Evolutionary conservation across 768 basidiomycete species (phyloP).

Genomic region (Mycena albidolilacea): DNA sequence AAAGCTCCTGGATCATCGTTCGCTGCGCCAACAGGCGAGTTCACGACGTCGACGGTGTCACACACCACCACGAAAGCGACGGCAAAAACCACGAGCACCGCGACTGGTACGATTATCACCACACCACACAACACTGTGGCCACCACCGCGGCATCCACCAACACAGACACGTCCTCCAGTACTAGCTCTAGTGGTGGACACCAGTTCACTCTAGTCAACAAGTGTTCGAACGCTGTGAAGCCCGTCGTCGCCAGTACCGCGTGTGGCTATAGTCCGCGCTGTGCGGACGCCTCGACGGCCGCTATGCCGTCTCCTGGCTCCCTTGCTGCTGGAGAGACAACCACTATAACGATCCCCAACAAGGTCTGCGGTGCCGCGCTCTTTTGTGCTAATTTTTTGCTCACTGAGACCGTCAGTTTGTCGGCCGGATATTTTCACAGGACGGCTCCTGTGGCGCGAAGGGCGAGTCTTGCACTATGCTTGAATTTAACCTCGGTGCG

Average conservation of each 20-base stretch:
- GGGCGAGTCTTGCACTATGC: conserved; percentile 36
- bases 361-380: neutral
- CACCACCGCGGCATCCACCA: conserved; percentile 3
- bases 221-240: conserved; percentile 32
- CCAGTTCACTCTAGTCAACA: conserved; percentile 32
- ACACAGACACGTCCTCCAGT: conserved; percentile 6
- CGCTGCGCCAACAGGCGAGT: neutral
- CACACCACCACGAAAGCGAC: neutral
- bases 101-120: conserved; percentile 11
- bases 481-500: conserved; percentile 37
- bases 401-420: conserved; percentile 20
- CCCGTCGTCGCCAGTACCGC: conserved; percentile 35
- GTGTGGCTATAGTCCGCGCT: conserved; percentile 37
- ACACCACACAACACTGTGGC: neutral
- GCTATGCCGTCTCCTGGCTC: conserved; percentile 25
- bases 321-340: conserved; percentile 23
- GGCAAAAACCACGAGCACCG: neutral
- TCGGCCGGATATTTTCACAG: conserved; percentile 33
- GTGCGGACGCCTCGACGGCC: conserved; percentile 28
- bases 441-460: conserved; percentile 25
- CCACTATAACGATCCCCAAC: conserved; percentile 22
- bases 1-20: conserved; percentile 1
- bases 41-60: neutral
- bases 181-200: conserved; percentile 27
- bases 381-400: neutral